These are phyloP conservation scores for Centella asiatica DNA, from an alignment of 129 eudicot species.

Conservation along the genomic window DNA sequence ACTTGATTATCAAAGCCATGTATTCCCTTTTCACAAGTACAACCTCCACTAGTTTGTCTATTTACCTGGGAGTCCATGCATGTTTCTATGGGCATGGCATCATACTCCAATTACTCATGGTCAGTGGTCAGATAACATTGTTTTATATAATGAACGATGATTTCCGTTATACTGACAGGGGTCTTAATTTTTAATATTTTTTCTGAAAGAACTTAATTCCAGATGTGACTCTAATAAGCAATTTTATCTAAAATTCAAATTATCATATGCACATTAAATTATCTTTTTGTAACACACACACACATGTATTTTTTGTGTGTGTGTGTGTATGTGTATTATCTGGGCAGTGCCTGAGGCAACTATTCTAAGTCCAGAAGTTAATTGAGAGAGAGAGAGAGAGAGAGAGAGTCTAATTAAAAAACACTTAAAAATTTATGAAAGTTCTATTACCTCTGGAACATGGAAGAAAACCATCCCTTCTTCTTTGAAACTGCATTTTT, in stretches of 20 bases:
- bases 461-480: conserved; percentile 92
- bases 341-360: not conserved
- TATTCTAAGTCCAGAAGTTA: not conserved
- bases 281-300: not conserved
- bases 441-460: conserved; percentile 76
- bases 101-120: no score
- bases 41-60: no score
- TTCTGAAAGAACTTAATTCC: not conserved
- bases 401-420: not conserved
- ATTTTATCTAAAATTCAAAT: not conserved
- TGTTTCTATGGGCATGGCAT: no score
- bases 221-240: not conserved
- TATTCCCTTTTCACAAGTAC: no score
- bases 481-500: conserved; percentile 50
- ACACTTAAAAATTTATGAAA: not conserved
- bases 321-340: no score
- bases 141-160: no score
- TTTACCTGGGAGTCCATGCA: no score
- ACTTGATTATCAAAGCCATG: no score
- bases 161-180: no score
- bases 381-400: not conserved
- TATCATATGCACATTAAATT: not conserved
- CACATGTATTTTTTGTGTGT: no score
- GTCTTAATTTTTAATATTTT: not conserved
- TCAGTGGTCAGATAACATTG: no score